Evolutionary conservation across 805 yeast genomes (phyloP).

Genomic region (Ogataea naganishii): DNA sequence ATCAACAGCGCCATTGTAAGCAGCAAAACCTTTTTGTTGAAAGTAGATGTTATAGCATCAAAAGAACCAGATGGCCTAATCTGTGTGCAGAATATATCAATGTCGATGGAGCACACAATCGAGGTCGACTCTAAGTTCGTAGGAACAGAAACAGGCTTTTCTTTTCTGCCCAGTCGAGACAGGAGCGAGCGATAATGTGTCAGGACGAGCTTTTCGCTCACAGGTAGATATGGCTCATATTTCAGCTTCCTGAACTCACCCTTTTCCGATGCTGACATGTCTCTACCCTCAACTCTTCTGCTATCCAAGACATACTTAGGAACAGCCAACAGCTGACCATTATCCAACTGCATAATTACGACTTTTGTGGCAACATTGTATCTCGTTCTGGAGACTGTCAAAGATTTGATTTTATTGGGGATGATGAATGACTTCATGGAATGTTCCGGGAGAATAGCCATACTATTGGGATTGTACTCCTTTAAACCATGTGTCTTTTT

Average conservation of each 20-base stretch:
- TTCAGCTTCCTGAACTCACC: conserved; percentile 51
- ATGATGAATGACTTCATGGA: conserved; percentile 47
- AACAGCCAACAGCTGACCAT: conserved; percentile 57
- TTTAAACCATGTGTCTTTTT: conserved; percentile 16
- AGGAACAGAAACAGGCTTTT: conserved; percentile 35
- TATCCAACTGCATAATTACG: conserved; percentile 45
- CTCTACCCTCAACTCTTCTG: conserved; percentile 53
- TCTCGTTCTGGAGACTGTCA: conserved; percentile 49
- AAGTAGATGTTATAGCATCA: conserved; percentile 61
- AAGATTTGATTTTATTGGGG: conserved; percentile 47
- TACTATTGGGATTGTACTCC: conserved; percentile 1
- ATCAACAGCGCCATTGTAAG: conserved; percentile 49
- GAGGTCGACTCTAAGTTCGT: conserved; percentile 80
- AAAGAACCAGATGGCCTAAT: conserved; percentile 78
- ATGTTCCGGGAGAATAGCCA: conserved; percentile 35
- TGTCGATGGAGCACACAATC: conserved; percentile 54
- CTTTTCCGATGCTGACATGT: conserved; percentile 41
- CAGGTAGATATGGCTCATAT: conserved; percentile 54
- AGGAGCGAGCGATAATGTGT: conserved; percentile 42
- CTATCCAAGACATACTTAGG: conserved; percentile 67
- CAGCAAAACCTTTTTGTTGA: conserved; percentile 58
- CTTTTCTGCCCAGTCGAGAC: conserved; percentile 7
- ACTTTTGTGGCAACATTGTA: conserved; percentile 65
- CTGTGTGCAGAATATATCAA: conserved; percentile 71
- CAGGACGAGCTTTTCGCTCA: conserved; percentile 39